Evolutionary conservation across 83 land plant genomes (phyloP).

Genomic region (Picea mariana): DNA sequence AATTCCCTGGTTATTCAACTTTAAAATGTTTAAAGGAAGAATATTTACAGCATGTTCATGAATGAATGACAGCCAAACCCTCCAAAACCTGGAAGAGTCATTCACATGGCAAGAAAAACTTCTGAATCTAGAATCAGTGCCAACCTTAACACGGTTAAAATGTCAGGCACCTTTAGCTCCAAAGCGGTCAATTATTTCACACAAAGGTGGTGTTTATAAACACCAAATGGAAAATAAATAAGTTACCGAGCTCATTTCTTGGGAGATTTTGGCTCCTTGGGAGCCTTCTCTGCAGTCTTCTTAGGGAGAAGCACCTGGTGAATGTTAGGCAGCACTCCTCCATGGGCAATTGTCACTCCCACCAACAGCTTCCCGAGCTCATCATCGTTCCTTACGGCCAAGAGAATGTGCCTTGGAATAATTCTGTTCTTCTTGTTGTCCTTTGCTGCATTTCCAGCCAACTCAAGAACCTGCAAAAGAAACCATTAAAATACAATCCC

Average conservation of each 20-base stretch:
- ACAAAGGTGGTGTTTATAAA: slow-evolving; percentile 9
- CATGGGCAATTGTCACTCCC: neutral
- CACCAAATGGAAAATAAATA: neutral
- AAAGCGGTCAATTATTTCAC: neutral
- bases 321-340: neutral
- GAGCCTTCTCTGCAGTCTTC: neutral
- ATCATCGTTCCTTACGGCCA: slow-evolving; percentile 6
- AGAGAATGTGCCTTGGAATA: slow-evolving; percentile 8
- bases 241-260: neutral
- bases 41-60: too few species aligned
- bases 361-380: slow-evolving; percentile 10
- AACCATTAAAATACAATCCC: neutral
- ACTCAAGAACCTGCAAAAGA: neutral
- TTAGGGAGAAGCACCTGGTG: slow-evolving; percentile 2
- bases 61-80: too few species aligned
- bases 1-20: too few species aligned
- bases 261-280: neutral
- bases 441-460: slow-evolving; percentile 13
- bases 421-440: slow-evolving; percentile 16
- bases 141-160: too few species aligned
- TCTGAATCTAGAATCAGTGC: too few species aligned
- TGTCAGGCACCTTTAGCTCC: neutral
- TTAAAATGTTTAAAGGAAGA: too few species aligned
- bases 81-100: too few species aligned
- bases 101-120: too few species aligned